Conservation (phyloP, 169 alveolate genomes). For the Besnoitia besnoiti region DNA sequence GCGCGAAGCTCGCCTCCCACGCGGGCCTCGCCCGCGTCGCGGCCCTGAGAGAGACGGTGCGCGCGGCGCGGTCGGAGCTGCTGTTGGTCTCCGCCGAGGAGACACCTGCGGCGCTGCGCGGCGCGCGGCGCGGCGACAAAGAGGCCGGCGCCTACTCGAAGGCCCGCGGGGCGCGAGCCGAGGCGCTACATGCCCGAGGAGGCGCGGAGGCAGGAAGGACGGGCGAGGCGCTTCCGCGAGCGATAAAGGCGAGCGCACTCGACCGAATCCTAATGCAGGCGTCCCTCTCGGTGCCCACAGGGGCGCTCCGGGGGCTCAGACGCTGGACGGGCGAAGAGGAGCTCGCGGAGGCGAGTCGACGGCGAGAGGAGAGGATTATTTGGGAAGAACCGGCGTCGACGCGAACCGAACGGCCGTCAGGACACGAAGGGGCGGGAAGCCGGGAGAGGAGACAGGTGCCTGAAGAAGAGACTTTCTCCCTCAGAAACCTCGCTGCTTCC, state of each 20-base stretch:
- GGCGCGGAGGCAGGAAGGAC: background rate
- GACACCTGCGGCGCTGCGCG: background rate
- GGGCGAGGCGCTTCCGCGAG: too few relatives aligned
- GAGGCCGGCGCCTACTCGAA: background rate
- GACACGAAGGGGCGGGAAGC: background rate
- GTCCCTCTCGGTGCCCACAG: too few relatives aligned
- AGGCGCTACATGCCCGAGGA: background rate
- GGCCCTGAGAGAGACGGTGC: background rate
- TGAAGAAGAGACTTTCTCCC: slow-evolving; percentile 23
- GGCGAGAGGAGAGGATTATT: too few relatives aligned
- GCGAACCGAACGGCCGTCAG: too few relatives aligned
- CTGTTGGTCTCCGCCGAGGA: background rate
- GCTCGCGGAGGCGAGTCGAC: too few relatives aligned
- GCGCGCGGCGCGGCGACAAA: background rate
- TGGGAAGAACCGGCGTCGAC: too few relatives aligned
- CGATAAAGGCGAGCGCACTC: too few relatives aligned
- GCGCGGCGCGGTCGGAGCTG: background rate
- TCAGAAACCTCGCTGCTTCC: background rate
- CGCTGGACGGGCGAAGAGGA: too few relatives aligned
- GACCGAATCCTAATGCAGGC: too few relatives aligned
- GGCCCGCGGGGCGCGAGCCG: background rate
- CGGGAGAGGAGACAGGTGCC: background rate
- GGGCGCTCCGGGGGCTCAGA: too few relatives aligned
- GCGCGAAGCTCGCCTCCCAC: background rate
- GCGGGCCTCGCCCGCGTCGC: background rate